These are phyloP conservation scores for Alternaria angustiovoidea DNA, from an alignment of 2,329 filamentous ascomycete species.

Conservation along the genomic window DNA sequence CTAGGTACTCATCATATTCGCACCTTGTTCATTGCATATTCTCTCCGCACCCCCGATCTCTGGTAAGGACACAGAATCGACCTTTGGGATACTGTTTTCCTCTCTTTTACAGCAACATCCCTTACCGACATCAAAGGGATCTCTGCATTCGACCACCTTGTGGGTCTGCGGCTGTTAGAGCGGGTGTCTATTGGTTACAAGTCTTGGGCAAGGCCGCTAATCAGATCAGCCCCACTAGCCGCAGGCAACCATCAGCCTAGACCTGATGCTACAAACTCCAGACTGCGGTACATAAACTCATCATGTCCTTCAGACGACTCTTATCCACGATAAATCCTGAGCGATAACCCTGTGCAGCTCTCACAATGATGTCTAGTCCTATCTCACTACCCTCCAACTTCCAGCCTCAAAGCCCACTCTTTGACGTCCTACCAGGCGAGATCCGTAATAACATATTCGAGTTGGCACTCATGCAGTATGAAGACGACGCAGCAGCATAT, in stretches of 20 bases:
- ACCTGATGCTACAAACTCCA: not conserved
- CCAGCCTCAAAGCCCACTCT: slow-evolving; percentile 16
- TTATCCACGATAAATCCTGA: not conserved
- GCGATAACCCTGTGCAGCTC: not conserved
- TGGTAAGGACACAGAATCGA: not conserved
- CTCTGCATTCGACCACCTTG: not conserved
- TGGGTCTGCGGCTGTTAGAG: not conserved
- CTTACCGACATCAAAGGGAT: not conserved
- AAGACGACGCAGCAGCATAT: slow-evolving; percentile 13
- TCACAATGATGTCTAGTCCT: slow-evolving; percentile 5
- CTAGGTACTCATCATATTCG: no score
- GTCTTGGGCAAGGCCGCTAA: not conserved
- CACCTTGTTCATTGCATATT: no score
- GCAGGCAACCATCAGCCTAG: slow-evolving; percentile 4
- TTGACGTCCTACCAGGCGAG: slow-evolving; percentile 13
- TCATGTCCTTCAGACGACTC: not conserved
- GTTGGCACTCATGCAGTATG: slow-evolving; percentile 14
- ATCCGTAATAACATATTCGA: slow-evolving; percentile 17
- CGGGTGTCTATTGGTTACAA: not conserved
- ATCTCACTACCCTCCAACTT: slow-evolving; percentile 5
- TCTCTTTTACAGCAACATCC: not conserved
- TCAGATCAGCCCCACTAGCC: not conserved
- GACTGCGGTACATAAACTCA: not conserved
- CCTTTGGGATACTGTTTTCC: not conserved
- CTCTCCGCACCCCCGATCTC: not conserved